Evolutionary conservation across 805 yeast genomes (phyloP).

Genomic region (Lachancea quebecensis): DNA sequence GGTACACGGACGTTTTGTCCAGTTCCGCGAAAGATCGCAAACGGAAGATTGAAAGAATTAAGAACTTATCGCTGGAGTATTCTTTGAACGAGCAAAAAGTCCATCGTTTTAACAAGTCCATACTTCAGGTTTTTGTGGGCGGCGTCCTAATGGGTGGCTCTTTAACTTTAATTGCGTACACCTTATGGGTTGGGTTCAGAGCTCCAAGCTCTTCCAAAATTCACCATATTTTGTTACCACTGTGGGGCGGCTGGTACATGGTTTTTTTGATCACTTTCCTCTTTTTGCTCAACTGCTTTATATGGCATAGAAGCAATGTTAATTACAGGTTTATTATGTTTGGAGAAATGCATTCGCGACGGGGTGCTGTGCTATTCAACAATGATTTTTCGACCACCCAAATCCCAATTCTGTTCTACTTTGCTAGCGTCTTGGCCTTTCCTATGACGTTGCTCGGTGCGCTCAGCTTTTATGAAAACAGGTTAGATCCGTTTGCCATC

Average conservation of each 20-base stretch:
- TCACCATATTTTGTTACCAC: conserved; percentile 58
- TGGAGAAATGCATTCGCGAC: conserved; percentile 65
- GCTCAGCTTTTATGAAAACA: conserved; percentile 66
- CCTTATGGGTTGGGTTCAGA: conserved; percentile 45
- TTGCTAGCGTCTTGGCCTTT: conserved; percentile 56
- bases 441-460: conserved; percentile 57
- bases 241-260: conserved; percentile 89
- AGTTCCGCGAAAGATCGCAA: conserved; percentile 23
- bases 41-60: conserved; percentile 21
- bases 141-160: conserved; percentile 70
- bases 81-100: conserved; percentile 30
- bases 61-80: conserved; percentile 25
- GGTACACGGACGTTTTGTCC: conserved; percentile 34
- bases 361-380: conserved; percentile 35
- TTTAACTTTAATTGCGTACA: conserved; percentile 58
- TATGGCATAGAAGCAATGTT: conserved; percentile 69
- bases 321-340: conserved; percentile 83
- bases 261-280: conserved; percentile 52
- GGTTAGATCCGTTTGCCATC: conserved; percentile 76
- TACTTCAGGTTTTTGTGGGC: conserved; percentile 44
- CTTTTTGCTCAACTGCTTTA: conserved; percentile 60
- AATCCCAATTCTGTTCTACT: conserved; percentile 41
- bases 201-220: conserved; percentile 36
- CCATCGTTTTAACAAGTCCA: conserved; percentile 29
- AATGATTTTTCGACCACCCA: conserved; percentile 33